Evolutionary conservation across 2,329 filamentous ascomycete genomes (phyloP).

Genomic region (Diaporthe citrichinensis): DNA sequence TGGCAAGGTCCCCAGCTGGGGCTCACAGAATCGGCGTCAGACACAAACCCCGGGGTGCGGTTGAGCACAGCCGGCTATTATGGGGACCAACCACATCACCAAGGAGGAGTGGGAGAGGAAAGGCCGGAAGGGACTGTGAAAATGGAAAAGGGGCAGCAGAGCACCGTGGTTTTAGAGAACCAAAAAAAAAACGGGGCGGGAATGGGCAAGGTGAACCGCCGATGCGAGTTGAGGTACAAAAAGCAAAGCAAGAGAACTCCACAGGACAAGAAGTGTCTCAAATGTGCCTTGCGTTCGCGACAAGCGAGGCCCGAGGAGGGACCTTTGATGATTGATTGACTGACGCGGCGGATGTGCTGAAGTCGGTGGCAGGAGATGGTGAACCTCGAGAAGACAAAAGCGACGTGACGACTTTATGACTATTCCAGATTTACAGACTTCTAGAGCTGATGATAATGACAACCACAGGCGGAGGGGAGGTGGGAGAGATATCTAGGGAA

Average conservation of each 20-base stretch:
- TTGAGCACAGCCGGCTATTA: slow-evolving; percentile 2
- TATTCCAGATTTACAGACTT: slow-evolving; percentile 29
- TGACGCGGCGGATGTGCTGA: neutral
- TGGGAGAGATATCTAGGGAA: neutral
- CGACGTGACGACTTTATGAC: slow-evolving; percentile 38
- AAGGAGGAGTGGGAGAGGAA: neutral
- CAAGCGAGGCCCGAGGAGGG: neutral
- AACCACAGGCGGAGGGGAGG: neutral
- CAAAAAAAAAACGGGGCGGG: neutral
- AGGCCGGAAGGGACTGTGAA: neutral
- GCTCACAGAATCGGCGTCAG: slow-evolving; percentile 14
- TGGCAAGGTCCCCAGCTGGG: slow-evolving; percentile 2
- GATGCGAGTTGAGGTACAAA: neutral
- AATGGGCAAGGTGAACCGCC: neutral
- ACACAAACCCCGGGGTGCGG: neutral
- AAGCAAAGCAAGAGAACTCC: neutral
- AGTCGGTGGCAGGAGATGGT: neutral
- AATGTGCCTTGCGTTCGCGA: neutral
- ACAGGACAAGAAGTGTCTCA: neutral
- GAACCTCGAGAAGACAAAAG: slow-evolving; percentile 33
- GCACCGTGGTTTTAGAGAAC: neutral
- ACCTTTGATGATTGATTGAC: neutral
- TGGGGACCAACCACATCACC: neutral
- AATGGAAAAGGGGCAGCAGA: neutral
- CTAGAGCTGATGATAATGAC: slow-evolving; percentile 41